Conservation (phyloP, 2,329 filamentous ascomycete species). For the Neobulgaria alba region DNA sequence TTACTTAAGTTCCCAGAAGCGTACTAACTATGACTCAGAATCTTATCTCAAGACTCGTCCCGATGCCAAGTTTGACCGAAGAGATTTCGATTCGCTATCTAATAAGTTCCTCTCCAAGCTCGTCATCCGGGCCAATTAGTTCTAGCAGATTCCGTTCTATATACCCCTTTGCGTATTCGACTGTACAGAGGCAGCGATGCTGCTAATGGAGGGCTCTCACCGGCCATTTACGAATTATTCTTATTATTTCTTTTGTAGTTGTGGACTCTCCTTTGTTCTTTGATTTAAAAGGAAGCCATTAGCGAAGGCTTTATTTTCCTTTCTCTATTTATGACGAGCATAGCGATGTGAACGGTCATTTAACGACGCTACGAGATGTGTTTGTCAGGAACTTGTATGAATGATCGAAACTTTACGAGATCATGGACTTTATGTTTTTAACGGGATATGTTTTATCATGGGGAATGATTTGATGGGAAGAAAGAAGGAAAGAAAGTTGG, state of each 20-base stretch:
- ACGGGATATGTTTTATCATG: conserved; percentile 19
- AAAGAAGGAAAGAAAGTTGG: too few relatives aligned
- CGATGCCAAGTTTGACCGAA: conserved; percentile 76
- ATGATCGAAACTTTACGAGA: conserved; percentile 21
- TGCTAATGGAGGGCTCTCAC: conserved; percentile 16
- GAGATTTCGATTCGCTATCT: conserved; percentile 89
- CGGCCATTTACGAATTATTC: conserved; percentile 5
- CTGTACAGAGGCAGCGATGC: conserved; percentile 24
- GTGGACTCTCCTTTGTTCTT: conserved; percentile 16
- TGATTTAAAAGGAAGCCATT: conserved; percentile 10
- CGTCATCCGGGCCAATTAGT: conserved; percentile 85
- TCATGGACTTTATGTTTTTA: conserved; percentile 25
- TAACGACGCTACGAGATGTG: conserved; percentile 22
- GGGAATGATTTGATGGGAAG: conserved; percentile 7
- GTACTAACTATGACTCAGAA: conserved; percentile 52
- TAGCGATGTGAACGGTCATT: conserved; percentile 22
- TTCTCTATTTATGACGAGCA: conserved; percentile 16
- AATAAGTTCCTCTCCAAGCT: conserved; percentile 97
- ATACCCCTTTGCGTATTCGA: conserved; percentile 25
- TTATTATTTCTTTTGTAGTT: conserved; percentile 21
- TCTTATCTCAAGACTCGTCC: conserved; percentile 70
- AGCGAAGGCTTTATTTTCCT: conserved; percentile 17
- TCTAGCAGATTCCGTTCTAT: conserved; percentile 21
- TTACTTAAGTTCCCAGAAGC: conserved; percentile 4
- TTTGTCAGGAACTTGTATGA: conserved; percentile 22